A percentile compares a stretch with the other conserved stretches of the same genome.
These are phyloP conservation scores for Nannizziopsis arthrosporioides DNA, from an alignment of 2,329 filamentous ascomycete species.

Conservation along the genomic window DNA sequence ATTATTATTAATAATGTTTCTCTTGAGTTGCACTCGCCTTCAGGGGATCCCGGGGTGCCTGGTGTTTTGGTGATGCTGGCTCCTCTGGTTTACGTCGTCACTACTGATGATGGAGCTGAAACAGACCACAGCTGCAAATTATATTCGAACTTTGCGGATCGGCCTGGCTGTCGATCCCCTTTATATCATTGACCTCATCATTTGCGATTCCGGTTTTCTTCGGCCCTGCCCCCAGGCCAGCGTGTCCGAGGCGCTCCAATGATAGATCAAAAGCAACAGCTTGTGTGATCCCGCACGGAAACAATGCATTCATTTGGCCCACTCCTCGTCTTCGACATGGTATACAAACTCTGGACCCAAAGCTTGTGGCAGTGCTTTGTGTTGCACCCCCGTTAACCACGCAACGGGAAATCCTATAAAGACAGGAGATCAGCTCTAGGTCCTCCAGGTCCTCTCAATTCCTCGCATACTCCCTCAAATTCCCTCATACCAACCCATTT, in stretches of 20 bases:
- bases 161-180: too few relatives aligned
- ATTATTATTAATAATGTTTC: too few relatives aligned
- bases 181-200: too few relatives aligned
- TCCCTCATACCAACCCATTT: background rate
- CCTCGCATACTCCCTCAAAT: conserved; percentile 2
- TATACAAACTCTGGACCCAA: background rate
- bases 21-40: too few relatives aligned
- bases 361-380: conserved; percentile 1
- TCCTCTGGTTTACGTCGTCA: too few relatives aligned
- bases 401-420: conserved; percentile 4
- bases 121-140: too few relatives aligned
- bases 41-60: too few relatives aligned
- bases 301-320: background rate
- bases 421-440: background rate
- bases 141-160: too few relatives aligned
- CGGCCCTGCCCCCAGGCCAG: too few relatives aligned
- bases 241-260: conserved; percentile 4
- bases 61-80: too few relatives aligned
- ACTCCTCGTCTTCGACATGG: background rate
- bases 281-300: conserved; percentile 5
- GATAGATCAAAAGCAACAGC: background rate
- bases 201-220: too few relatives aligned
- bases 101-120: too few relatives aligned
- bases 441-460: background rate
- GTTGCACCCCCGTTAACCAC: background rate